Base-by-base conservation (phyloP, 2,329 filamentous ascomycete species). In the Pyrenochaeta sp. region DNA sequence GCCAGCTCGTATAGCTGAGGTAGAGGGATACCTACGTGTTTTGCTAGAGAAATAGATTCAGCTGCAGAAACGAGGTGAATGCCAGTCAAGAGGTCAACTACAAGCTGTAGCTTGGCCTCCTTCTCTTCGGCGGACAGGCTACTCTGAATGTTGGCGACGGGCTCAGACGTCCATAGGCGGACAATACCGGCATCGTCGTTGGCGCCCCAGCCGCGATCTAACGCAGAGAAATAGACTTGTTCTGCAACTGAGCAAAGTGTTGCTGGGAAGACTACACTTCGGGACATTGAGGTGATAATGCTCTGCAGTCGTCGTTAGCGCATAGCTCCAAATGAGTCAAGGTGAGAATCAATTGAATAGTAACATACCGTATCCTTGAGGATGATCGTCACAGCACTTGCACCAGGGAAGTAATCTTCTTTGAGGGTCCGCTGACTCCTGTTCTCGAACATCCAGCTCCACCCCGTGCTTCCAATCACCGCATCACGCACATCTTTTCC, bases 231-330 rank as follows among this genome's bases (percentile, higher is more conserved):
- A 67, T 89, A 90, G 23, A 84, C 80, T 70, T 89, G 86, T 73
- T 90, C 88, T 10, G 87, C 87, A 0, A 82, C 79, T 32, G 81
- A 82, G 49, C 83, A 84, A 67, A 91, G 82, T 0, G 85, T 85
- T 1, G 82, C 82, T 0, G 86, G 82, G 69, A 88, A 90, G 23
- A 79, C 77, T 48, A 78, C 75, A 36, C 83, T 77, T 17, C 86
- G 79, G 1, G 87, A 86, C 52, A 86, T 86, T 21, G 85, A 83
- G 1, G 87, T 90, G 69, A 90, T 89, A 73, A 90, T 90, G 44
- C 83, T 81, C 67, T 83, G 36, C 21, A 5, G 17, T 51, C 17
- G 12, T 32, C 7, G 35, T 63, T 29, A 60, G 53, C 36, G 45
- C 15, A 2, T 7, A 30, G 17, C 14, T 18, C 10, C 32, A 15